Base-by-base conservation (phyloP, 2,329 filamentous ascomycete species). In the Fusarium euwallaceae region DNA sequence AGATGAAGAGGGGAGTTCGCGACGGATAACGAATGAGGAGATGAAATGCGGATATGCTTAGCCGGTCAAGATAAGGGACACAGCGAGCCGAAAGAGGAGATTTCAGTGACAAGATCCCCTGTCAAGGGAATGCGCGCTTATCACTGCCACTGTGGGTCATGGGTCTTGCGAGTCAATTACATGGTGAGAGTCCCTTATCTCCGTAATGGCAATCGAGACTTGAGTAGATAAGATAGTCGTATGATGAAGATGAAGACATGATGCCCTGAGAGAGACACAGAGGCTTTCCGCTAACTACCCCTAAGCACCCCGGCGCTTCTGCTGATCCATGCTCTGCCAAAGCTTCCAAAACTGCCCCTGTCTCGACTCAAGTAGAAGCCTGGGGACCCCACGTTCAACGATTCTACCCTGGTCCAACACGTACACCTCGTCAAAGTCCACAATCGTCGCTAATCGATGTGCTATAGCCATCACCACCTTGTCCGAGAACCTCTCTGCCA, bases 251-350 rank as follows among this genome's bases (percentile, higher is more conserved):
- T 29, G 9, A 29, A 29, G 45, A 6, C 24, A 10, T 51, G 45
- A 17, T 51, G 41, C 43, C 20, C n/a, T 20, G n/a, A 3, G 22
- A 48, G 43, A 27, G 22, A 24, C 22, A 10, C 4, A 45, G 12
- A 14, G 11, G 4, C 20, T 12, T 45, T 24, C 41, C 12, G 20
- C 12, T 24, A 45, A 24, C 6, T 22, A 12, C 24, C 24, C 24
- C 17, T 51, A 12, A 29, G 27, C 48, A 12, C 12, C 48, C 17
- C 48, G 24, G 6, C 17, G 48, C 17, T 53, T n/a, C 48, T 53
- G 24, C 48, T 53, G 24, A 53, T 53, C 48, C 48, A 53, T 53
- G 48, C 24, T 53, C 48, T 53, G 48, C 48, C 48, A 53, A 53
- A 53, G 48, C 48, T 20, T 53, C 48, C 48, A 53, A 20, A 53